These are phyloP conservation scores for Entophlyctis luteolus DNA, from an alignment of 192 early-diverging fungal species.

Conservation along the genomic window DNA sequence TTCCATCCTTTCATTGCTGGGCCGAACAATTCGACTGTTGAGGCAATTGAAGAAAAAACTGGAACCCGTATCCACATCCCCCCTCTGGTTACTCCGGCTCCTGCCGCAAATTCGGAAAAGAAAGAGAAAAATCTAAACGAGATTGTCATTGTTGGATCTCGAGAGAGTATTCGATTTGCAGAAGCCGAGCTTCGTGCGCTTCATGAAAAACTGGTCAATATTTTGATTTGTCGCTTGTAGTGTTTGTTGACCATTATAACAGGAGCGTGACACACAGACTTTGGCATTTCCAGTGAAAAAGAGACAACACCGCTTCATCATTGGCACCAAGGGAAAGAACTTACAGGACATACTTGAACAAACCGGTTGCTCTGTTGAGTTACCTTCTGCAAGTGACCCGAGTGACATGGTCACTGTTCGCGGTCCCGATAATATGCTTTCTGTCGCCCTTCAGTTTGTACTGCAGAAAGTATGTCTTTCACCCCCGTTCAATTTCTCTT, in stretches of 20 bases:
- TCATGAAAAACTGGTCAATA: slow-evolving; percentile 56
- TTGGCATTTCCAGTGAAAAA: slow-evolving; percentile 74
- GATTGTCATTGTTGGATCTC: slow-evolving; percentile 78
- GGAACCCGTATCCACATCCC: slow-evolving; percentile 78
- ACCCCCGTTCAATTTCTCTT: too few relatives aligned
- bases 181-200: slow-evolving; percentile 55
- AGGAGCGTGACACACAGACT: slow-evolving; percentile 59
- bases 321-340: slow-evolving; percentile 72
- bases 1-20: slow-evolving; percentile 84
- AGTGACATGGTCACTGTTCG: slow-evolving; percentile 75
- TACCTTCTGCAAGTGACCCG: slow-evolving; percentile 67
- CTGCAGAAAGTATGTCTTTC: slow-evolving; percentile 67
- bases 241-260: neutral
- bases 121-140: slow-evolving; percentile 42
- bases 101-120: slow-evolving; percentile 30
- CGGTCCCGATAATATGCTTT: slow-evolving; percentile 68
- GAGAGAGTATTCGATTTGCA: slow-evolving; percentile 65
- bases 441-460: slow-evolving; percentile 71
- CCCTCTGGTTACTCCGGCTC: slow-evolving; percentile 47
- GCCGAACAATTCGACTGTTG: slow-evolving; percentile 59
- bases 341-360: slow-evolving; percentile 80
- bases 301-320: slow-evolving; percentile 87
- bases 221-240: neutral
- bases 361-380: slow-evolving; percentile 82
- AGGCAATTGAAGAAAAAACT: slow-evolving; percentile 57